phyloP scores from a whole-genome alignment of 2,329 filamentous ascomycete species.

The Lasiodiplodia hormozganensis region DNA sequence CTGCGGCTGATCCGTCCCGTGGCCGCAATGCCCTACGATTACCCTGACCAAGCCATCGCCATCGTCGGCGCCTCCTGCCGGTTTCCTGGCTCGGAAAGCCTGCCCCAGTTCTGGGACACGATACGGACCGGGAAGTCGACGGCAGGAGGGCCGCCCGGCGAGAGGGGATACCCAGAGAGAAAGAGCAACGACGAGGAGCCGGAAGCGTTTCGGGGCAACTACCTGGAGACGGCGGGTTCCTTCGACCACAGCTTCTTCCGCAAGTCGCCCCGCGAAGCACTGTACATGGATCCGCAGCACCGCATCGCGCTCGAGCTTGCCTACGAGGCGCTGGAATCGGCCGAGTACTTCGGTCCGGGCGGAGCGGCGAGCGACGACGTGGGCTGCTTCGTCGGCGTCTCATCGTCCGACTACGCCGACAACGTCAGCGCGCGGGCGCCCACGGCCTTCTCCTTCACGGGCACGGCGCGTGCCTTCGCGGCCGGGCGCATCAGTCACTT shows the following conservation, averaged over 20 bases:
- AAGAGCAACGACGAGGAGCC: neutral
- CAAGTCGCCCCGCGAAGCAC: conserved; percentile 20
- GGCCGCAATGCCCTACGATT: neutral
- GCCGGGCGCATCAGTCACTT: conserved; percentile 32
- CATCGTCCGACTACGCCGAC: conserved; percentile 42
- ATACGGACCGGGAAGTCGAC: neutral
- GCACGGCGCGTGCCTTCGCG: conserved; percentile 29
- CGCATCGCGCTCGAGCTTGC: conserved; percentile 27
- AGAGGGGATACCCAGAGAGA: neutral
- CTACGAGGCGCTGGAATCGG: conserved; percentile 32
- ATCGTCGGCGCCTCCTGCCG: conserved; percentile 22
- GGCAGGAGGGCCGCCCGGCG: too few species aligned
- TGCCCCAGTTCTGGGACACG: neutral
- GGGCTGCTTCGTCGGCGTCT: conserved; percentile 44
- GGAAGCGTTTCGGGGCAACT: conserved; percentile 4
- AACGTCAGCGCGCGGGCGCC: conserved; percentile 43
- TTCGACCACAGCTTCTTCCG: conserved; percentile 17
- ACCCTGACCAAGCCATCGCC: conserved; percentile 17
- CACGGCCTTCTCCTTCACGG: conserved; percentile 38
- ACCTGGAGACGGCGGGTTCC: conserved; percentile 20
- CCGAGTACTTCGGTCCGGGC: conserved; percentile 34
- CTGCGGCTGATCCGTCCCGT: neutral
- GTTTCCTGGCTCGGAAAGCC: conserved; percentile 23
- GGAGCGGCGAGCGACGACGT: conserved; percentile 33
- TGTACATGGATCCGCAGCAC: conserved; percentile 31